A percentile compares a stretch with the other conserved stretches of the same genome.
Conservation (phyloP, 2,329 filamentous ascomycete genomes). For the Tolypocladium nubicola region DNA sequence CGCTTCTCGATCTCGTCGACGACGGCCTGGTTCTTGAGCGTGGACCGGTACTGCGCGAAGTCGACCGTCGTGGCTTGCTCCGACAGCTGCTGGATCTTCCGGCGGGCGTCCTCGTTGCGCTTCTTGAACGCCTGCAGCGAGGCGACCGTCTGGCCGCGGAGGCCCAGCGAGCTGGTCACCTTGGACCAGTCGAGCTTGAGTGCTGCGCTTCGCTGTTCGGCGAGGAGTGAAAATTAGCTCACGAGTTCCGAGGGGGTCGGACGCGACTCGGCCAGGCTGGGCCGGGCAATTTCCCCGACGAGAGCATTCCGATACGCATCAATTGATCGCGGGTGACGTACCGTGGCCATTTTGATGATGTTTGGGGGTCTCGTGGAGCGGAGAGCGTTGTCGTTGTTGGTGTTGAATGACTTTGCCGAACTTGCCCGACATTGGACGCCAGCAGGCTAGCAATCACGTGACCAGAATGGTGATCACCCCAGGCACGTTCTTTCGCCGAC, state of each 20-base stretch:
- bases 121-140: constrained; percentile 97
- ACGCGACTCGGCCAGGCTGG: not conserved
- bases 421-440: constrained; percentile 20
- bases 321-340: constrained; percentile 37
- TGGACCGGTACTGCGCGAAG: constrained; percentile 82
- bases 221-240: constrained; percentile 43
- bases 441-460: not conserved
- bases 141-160: constrained; percentile 86
- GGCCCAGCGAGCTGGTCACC: constrained; percentile 85
- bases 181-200: constrained; percentile 99
- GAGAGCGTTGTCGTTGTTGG: constrained; percentile 37
- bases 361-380: constrained; percentile 35
- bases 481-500: not conserved
- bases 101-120: constrained; percentile 97
- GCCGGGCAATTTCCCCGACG: not conserved
- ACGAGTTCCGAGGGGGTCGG: constrained; percentile 10
- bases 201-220: constrained; percentile 80
- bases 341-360: constrained; percentile 56
- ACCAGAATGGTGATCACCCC: not conserved
- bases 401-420: constrained; percentile 37
- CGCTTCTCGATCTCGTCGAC: constrained; percentile 96
- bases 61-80: constrained; percentile 82
- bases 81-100: constrained; percentile 75
- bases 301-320: constrained; percentile 2
- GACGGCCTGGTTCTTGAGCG: constrained; percentile 93